Conservation (phyloP, 306 rosid species). For the Ochetophila trinervis region DNA sequence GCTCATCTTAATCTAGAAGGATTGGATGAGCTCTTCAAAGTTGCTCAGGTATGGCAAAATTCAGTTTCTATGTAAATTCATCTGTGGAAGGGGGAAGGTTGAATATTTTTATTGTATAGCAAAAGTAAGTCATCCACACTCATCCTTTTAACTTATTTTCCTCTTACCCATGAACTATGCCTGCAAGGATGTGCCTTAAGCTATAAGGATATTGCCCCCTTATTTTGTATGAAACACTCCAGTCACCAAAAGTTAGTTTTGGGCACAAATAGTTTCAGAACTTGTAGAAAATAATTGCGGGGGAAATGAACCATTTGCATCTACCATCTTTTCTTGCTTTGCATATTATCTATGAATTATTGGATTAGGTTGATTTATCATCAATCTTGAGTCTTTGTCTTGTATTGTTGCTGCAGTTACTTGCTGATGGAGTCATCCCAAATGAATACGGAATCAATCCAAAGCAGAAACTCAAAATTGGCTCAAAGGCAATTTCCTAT, state of each 20-base stretch:
- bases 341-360: slow-evolving; percentile 2
- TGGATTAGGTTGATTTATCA: slow-evolving; percentile 11
- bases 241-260: not conserved
- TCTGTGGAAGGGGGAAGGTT: not conserved
- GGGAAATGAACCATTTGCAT: too few relatives aligned
- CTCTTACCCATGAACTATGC: not conserved
- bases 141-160: not conserved
- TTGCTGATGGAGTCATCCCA: slow-evolving; percentile 98
- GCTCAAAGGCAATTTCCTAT: slow-evolving; percentile 64
- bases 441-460: slow-evolving; percentile 97
- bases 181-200: not conserved
- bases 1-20: slow-evolving; percentile 94
- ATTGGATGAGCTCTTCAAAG: slow-evolving; percentile 85
- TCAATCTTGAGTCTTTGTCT: not conserved
- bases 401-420: slow-evolving; percentile 51
- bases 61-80: not conserved
- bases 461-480: slow-evolving; percentile 85
- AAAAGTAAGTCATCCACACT: not conserved
- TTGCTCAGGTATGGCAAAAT: slow-evolving; percentile 71
- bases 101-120: not conserved
- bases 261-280: too few relatives aligned
- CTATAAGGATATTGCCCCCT: not conserved
- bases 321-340: not conserved
- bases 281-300: too few relatives aligned
- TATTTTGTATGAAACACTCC: not conserved